Percentiles rank a stretch among this genome's conserved stretches.
phyloP scores from a whole-genome alignment of 2,329 filamentous ascomycete genomes.

The Dactylellina drechsleri region DNA sequence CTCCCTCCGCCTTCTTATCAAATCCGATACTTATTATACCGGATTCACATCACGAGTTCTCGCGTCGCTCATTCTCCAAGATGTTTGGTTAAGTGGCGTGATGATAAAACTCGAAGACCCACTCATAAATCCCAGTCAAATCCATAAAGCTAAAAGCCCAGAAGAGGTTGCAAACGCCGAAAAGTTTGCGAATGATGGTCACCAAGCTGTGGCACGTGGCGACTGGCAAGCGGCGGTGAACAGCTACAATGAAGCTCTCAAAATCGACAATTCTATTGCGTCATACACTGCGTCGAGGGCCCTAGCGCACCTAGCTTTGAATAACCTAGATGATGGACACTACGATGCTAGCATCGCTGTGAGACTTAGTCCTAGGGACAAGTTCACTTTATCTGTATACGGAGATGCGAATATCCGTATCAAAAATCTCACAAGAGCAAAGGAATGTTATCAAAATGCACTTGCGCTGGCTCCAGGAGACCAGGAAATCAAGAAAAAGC shows the following conservation, averaged over 20 bases:
- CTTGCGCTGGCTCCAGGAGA: constrained; percentile 10
- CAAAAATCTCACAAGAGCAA: constrained; percentile 23
- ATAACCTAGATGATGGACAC: constrained; percentile 14
- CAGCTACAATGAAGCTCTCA: constrained; percentile 36
- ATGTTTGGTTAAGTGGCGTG: no score
- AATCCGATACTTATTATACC: no score
- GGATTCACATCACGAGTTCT: constrained; percentile 5
- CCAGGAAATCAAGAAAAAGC: constrained; percentile 14
- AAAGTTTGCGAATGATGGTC: constrained; percentile 19
- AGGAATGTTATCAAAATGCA: constrained; percentile 27
- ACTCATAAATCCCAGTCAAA: constrained; percentile 17
- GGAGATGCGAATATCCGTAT: constrained; percentile 20
- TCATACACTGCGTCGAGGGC: constrained; percentile 27
- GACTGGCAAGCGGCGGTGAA: constrained; percentile 39
- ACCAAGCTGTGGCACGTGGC: constrained; percentile 17
- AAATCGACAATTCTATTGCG: constrained; percentile 34
- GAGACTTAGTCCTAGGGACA: constrained; percentile 34
- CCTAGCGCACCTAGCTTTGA: constrained; percentile 17
- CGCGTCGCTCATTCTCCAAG: no score
- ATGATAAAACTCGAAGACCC: no score
- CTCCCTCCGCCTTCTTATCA: no score
- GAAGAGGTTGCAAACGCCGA: constrained; percentile 23
- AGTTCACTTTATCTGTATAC: constrained; percentile 19
- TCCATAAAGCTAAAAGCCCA: constrained; percentile 33
- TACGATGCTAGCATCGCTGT: constrained; percentile 11